phyloP scores from a whole-genome alignment of 2,329 filamentous ascomycete genomes.

The Diplodia intermedia region DNA sequence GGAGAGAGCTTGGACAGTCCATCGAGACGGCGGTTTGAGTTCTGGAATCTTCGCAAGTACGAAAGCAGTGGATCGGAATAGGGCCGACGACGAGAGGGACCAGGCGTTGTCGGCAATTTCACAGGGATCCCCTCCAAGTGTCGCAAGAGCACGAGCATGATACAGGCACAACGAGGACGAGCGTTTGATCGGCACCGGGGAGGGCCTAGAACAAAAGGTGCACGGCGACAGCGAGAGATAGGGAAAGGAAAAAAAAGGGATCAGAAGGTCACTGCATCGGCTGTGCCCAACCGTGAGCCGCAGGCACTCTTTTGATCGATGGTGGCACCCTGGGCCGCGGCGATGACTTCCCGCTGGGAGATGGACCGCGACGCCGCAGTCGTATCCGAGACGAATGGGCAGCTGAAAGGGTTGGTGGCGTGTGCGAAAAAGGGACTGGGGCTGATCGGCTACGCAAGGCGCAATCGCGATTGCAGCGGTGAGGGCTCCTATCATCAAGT shows the following conservation, averaged over 20 bases:
- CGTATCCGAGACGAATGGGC: neutral
- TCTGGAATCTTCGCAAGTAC: neutral
- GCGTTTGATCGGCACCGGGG: conserved; percentile 19
- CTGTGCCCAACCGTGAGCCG: neutral
- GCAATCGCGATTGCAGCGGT: neutral
- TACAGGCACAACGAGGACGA: neutral
- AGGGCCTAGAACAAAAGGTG: neutral
- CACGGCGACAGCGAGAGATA: neutral
- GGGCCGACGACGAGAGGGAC: neutral
- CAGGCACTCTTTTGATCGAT: neutral
- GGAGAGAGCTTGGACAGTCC: neutral
- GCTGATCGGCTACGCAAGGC: conserved; percentile 6
- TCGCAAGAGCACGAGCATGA: neutral
- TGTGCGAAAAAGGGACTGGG: neutral
- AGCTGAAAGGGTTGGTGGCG: conserved; percentile 14
- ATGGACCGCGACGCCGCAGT: neutral
- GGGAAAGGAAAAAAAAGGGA: neutral
- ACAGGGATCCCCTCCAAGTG: neutral
- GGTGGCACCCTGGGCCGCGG: neutral
- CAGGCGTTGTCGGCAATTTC: neutral
- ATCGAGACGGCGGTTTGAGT: neutral
- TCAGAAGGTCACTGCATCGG: neutral
- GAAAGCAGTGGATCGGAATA: neutral
- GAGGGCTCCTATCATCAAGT: too few species aligned
- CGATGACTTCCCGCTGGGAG: conserved; percentile 9